These are phyloP conservation scores for Olyra latifolia DNA, from an alignment of 176 grass and related monocot genomes.

Conservation along the genomic window DNA sequence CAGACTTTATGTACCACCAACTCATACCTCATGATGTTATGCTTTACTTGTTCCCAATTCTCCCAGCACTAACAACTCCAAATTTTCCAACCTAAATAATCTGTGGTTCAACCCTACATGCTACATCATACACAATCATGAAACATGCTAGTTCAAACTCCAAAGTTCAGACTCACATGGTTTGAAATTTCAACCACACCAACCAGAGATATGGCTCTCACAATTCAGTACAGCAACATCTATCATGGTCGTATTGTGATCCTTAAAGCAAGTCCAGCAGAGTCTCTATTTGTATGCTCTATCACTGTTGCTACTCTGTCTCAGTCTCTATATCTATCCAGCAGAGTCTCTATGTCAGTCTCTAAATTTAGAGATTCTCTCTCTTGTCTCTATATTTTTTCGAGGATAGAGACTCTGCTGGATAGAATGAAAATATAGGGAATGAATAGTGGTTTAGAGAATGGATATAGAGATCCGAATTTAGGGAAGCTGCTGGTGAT, in stretches of 20 bases:
- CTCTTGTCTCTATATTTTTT: too few species aligned
- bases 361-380: too few species aligned
- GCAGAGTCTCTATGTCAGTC: too few species aligned
- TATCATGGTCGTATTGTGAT: not conserved
- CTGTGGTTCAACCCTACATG: not conserved
- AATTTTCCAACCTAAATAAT: conserved; percentile 18
- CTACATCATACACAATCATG: conserved; percentile 29
- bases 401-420: too few species aligned
- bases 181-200: not conserved
- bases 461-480: too few species aligned
- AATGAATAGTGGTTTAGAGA: too few species aligned
- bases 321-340: too few species aligned
- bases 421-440: too few species aligned
- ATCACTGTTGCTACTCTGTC: too few species aligned
- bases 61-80: not conserved
- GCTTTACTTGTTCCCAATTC: conserved; percentile 17
- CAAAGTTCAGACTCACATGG: not conserved
- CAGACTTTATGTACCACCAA: conserved; percentile 18
- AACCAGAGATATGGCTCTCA: not conserved
- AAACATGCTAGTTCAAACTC: conserved; percentile 2
- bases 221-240: not conserved
- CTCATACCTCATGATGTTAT: conserved; percentile 16
- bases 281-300: too few species aligned
- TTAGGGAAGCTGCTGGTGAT: too few species aligned
- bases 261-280: too few species aligned